A percentile compares a stretch with the other conserved stretches of the same genome.
Conservation (phyloP, 2,329 filamentous ascomycete species). For the Calonectria fujianensis region DNA sequence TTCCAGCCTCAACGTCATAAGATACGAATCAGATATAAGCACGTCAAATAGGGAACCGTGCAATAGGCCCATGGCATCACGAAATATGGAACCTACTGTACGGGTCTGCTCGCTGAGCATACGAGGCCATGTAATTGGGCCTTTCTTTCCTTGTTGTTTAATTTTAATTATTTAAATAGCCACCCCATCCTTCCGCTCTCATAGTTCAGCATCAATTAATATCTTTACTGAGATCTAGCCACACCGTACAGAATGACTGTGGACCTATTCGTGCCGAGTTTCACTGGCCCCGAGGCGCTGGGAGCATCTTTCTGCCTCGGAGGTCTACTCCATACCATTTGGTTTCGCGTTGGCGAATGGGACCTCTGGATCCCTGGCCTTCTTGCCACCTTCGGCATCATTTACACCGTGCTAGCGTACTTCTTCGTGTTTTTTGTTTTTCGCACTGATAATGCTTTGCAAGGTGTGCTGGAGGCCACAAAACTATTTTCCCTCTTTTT, state of each 20-base stretch:
- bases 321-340: neutral
- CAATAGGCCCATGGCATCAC: neutral
- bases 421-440: neutral
- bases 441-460: neutral
- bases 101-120: neutral
- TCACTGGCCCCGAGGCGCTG: neutral
- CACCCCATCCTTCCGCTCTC: neutral
- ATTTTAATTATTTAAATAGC: slow-evolving; percentile 2
- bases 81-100: neutral
- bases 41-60: neutral
- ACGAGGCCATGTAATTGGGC: neutral
- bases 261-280: neutral
- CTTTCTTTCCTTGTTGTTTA: neutral
- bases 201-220: neutral
- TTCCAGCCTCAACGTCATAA: neutral
- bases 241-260: neutral
- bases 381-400: neutral
- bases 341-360: neutral
- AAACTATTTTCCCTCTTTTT: neutral
- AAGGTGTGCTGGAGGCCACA: neutral
- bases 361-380: neutral
- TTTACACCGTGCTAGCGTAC: neutral
- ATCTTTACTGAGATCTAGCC: neutral
- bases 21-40: neutral
- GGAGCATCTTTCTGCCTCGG: neutral